phyloP scores from a whole-genome alignment of 169 alveolate species.

The Eimeria praecox region DNA sequence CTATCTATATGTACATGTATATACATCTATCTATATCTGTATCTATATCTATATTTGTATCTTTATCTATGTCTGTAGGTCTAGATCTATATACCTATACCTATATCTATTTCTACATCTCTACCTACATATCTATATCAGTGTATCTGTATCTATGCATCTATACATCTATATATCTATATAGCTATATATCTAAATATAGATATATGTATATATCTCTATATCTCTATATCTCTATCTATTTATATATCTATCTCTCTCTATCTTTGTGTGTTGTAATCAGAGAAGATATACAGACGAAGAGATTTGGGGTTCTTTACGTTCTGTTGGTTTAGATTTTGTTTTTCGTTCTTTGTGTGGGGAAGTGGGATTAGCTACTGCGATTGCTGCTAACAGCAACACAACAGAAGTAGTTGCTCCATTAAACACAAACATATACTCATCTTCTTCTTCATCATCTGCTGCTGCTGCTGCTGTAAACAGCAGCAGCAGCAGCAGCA shows the following conservation, averaged over 20 bases:
- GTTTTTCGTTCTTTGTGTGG: conserved; percentile 33
- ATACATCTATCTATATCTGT: too few species aligned
- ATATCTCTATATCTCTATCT: not conserved
- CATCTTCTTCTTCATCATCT: not conserved
- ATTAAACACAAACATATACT: not conserved
- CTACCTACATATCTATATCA: not conserved
- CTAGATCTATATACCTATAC: not conserved
- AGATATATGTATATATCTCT: too few species aligned
- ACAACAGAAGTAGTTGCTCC: not conserved
- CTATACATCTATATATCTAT: not conserved
- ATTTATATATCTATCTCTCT: not conserved
- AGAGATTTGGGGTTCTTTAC: conserved; percentile 84
- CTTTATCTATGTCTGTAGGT: too few species aligned
- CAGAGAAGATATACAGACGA: conserved; percentile 81
- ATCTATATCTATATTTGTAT: too few species aligned
- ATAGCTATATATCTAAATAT: too few species aligned
- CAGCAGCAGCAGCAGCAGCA: too few species aligned
- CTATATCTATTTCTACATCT: not conserved
- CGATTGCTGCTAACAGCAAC: conserved; percentile 11
- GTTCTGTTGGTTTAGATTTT: conserved; percentile 54
- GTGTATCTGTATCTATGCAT: too few species aligned
- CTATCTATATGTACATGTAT: not conserved
- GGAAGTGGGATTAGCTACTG: conserved; percentile 27
- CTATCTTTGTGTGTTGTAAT: not conserved
- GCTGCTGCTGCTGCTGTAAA: not conserved